These are phyloP conservation scores for Orbilia quercus DNA, from an alignment of 2,329 filamentous ascomycete species.

Conservation along the genomic window DNA sequence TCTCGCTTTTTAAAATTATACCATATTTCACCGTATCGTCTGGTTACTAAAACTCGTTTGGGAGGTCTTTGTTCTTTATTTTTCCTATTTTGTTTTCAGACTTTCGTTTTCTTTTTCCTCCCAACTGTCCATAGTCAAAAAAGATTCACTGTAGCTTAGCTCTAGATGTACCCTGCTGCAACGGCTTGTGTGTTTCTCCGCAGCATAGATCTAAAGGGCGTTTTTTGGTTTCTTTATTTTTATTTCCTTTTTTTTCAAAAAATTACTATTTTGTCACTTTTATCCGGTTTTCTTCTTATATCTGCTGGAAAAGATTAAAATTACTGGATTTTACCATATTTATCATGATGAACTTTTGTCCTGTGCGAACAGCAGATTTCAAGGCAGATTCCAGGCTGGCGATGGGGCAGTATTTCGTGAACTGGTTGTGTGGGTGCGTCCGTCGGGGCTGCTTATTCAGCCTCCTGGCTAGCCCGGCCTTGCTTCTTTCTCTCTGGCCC, in stretches of 20 bases:
- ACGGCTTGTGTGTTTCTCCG: conserved; percentile 30
- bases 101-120: conserved; percentile 15
- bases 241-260: conserved; percentile 11
- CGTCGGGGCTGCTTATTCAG: conserved; percentile 51
- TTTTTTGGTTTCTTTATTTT: neutral
- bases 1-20: conserved; percentile 38
- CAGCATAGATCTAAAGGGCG: conserved; percentile 44
- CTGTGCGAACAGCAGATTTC: conserved; percentile 13
- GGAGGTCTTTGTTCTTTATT: conserved; percentile 37
- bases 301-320: conserved; percentile 22
- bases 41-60: conserved; percentile 29
- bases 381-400: conserved; percentile 16
- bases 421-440: conserved; percentile 42
- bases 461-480: conserved; percentile 19
- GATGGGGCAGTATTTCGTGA: conserved; percentile 51
- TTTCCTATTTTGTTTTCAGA: conserved; percentile 16
- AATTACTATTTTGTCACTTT: neutral
- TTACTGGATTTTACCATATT: conserved; percentile 3
- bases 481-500: no score
- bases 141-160: conserved; percentile 25
- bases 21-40: conserved; percentile 53
- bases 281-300: conserved; percentile 20
- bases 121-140: conserved; percentile 17
- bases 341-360: no score
- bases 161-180: conserved; percentile 25